phyloP scores from a whole-genome alignment of 306 rosid species.

The Inga leiocalycina region DNA sequence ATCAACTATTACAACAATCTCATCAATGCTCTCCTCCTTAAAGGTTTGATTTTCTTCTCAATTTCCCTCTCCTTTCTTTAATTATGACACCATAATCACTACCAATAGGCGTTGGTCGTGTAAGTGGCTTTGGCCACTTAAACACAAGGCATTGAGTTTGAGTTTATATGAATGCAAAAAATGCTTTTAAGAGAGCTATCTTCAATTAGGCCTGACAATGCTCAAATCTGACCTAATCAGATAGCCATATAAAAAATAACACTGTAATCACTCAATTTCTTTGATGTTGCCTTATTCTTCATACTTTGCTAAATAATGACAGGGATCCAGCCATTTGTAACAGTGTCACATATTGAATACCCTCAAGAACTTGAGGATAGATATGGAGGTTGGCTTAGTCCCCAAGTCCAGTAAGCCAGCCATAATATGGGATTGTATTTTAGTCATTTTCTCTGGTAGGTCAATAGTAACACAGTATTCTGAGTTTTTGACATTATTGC shows the following conservation, averaged over 20 bases:
- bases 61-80: background rate
- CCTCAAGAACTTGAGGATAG: conserved; percentile 44
- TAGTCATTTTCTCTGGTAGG: background rate
- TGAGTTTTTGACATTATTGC: background rate
- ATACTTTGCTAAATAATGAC: background rate
- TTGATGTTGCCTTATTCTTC: background rate
- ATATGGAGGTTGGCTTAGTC: conserved; percentile 46
- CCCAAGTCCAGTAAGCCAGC: conserved; percentile 30
- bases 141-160: too few relatives aligned
- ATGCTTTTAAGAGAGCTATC: too few relatives aligned
- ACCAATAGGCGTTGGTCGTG: too few relatives aligned
- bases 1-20: conserved; percentile 53
- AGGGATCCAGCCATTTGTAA: conserved; percentile 52
- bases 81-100: background rate
- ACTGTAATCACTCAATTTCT: background rate
- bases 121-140: too few relatives aligned
- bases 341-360: conserved; percentile 37
- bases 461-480: background rate
- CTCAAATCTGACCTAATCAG: too few relatives aligned
- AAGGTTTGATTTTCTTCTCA: background rate
- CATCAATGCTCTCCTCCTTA: conserved; percentile 51
- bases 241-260: background rate
- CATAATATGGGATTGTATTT: background rate
- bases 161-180: too few relatives aligned
- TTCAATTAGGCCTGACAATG: too few relatives aligned